phyloP scores from a whole-genome alignment of 2,329 filamentous ascomycete genomes.

The Colletotrichum spinosum region DNA sequence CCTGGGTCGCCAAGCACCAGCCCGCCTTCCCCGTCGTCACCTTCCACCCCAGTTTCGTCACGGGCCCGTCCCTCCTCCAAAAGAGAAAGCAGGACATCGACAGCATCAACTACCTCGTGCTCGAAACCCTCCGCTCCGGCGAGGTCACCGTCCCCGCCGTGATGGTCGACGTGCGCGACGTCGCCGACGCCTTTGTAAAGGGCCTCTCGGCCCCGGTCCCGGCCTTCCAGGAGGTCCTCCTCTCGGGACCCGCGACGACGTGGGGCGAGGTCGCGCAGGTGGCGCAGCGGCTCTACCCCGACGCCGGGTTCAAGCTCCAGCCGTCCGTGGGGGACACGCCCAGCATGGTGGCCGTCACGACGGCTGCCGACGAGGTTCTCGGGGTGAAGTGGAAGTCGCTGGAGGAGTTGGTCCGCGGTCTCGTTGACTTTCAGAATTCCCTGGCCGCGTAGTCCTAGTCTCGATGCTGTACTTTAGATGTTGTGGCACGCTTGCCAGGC shows the following conservation, averaged over 20 bases:
- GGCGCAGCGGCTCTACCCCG: constrained; percentile 4
- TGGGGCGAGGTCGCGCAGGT: not conserved
- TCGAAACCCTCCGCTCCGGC: not conserved
- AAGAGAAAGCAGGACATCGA: constrained; percentile 2
- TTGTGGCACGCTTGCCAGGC: too few relatives aligned
- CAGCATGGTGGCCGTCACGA: constrained; percentile 1
- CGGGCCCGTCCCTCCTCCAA: constrained; percentile 3
- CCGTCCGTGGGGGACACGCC: not conserved
- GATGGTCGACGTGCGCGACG: constrained; percentile 18
- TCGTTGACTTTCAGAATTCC: not conserved
- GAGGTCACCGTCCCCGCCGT: not conserved
- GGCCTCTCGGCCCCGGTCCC: not conserved
- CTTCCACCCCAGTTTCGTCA: constrained; percentile 19
- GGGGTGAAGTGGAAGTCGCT: constrained; percentile 6
- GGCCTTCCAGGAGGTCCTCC: constrained; percentile 2
- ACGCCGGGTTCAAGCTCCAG: not conserved
- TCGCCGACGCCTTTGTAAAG: constrained; percentile 4
- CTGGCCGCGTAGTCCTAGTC: not conserved
- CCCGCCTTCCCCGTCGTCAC: constrained; percentile 15
- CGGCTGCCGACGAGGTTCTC: constrained; percentile 11
- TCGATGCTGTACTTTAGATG: not conserved
- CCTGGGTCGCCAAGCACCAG: constrained; percentile 8
- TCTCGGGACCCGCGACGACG: constrained; percentile 5
- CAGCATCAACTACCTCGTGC: constrained; percentile 7
- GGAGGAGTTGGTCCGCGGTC: not conserved